These are phyloP conservation scores for Ogataea pignaliae DNA, from an alignment of 805 yeast species.

Conservation along the genomic window DNA sequence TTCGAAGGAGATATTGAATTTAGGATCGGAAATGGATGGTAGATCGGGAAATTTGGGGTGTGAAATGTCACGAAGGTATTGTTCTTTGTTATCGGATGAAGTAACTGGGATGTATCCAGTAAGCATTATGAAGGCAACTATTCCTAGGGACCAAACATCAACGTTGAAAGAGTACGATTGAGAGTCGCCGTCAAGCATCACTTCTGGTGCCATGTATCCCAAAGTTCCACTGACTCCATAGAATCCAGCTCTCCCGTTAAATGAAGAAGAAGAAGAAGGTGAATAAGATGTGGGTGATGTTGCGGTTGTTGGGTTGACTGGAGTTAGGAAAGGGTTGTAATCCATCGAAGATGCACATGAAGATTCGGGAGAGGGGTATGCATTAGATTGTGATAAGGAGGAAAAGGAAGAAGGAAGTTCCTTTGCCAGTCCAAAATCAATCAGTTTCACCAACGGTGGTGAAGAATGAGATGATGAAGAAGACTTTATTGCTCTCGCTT, in stretches of 20 bases:
- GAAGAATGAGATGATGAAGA: no score
- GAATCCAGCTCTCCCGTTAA: constrained; percentile 31
- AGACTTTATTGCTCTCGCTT: no score
- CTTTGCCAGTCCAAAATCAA: constrained; percentile 89
- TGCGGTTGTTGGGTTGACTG: no score
- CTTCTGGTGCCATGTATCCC: constrained; percentile 94
- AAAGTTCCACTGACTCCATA: constrained; percentile 52
- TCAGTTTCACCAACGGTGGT: constrained; percentile 44
- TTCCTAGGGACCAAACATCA: constrained; percentile 88
- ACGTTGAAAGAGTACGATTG: constrained; percentile 48
- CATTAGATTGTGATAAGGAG: no score
- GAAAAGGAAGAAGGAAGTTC: no score
- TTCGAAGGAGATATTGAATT: constrained; percentile 62
- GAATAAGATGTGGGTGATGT: no score
- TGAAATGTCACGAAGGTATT: constrained; percentile 62
- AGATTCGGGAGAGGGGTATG: no score
- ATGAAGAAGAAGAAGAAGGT: no score
- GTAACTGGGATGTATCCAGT: constrained; percentile 85
- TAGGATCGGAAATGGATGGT: constrained; percentile 55
- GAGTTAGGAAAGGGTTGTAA: no score
- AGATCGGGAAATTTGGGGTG: constrained; percentile 50
- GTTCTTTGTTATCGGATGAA: constrained; percentile 64
- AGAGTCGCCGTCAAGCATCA: constrained; percentile 41
- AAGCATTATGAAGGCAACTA: constrained; percentile 73
- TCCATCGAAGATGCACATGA: no score